Base-by-base conservation (phyloP, 495 filamentous ascomycete genomes). In the Neurospora cerealis region DNA sequence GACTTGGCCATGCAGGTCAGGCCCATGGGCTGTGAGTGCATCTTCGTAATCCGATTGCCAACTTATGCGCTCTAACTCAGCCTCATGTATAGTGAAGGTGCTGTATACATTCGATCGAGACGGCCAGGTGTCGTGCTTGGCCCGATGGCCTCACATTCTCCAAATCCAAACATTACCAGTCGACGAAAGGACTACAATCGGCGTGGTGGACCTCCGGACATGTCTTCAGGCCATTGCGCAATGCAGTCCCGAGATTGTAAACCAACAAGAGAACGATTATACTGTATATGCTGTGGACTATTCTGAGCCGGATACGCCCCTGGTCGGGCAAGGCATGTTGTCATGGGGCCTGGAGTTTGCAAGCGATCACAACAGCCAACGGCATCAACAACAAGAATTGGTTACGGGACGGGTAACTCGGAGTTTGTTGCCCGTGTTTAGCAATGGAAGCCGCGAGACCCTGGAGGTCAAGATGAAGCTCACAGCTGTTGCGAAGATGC, bases 231-330 rank as follows among this genome's bases (percentile, higher is more conserved):
- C 95, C 41, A 93, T 99, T 75, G 90, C 83, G 69, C 79, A 84
- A 70, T 85, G 82, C 80, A 97, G 94, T 79, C 96, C 96, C 46
- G 96, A 99, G 83, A 84, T 99, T 34, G 87, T 97, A 70, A 91
- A 92, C 48, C 89, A 91, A 74, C 85, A 92, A 42, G 93, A 94
- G 71, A 92, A 90, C 75, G 96, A 99, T 83, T 98, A 96, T 79
- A 97, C 93, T 15, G 90, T 99, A 72, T 99, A 99, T 82, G 95
- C 96, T 28, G 94, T 93, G 83, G 96, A 99, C 78, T 98, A 94
- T 82, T 98, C 96, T 8, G 96, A 99, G 82, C 91, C 92, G 73
- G 94, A 97, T 75, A 92, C 90, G 7, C 96, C 96, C 69, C 88
- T 98, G 73, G 95, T 98, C 13, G 96, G 96, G 21, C 96, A 98